These are phyloP conservation scores for Penicillium occitanis DNA, from an alignment of 2,329 filamentous ascomycete species.

Conservation along the genomic window DNA sequence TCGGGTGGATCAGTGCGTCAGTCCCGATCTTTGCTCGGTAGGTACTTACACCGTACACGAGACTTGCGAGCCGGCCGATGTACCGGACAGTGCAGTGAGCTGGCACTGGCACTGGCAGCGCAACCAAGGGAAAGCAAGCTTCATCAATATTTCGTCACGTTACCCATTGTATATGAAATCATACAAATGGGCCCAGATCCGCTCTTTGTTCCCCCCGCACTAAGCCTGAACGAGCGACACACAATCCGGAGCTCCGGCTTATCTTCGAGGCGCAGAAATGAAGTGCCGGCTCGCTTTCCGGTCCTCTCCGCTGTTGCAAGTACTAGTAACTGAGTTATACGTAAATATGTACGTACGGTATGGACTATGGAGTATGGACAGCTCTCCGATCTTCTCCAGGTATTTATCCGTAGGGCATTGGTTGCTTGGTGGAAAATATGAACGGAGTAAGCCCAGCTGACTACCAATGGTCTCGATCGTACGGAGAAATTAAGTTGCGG, in stretches of 20 bases:
- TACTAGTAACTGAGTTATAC: not conserved
- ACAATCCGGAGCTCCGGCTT: constrained; percentile 22
- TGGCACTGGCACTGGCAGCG: too few relatives aligned
- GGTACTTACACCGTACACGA: not conserved
- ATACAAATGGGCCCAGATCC: constrained; percentile 4
- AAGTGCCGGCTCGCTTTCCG: constrained; percentile 24
- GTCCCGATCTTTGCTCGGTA: constrained; percentile 2
- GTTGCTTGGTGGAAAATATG: constrained; percentile 2
- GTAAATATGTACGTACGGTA: not conserved
- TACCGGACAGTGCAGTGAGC: not conserved
- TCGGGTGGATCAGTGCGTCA: constrained; percentile 3
- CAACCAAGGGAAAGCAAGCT: not conserved
- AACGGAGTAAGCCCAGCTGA: not conserved
- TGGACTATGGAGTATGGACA: not conserved
- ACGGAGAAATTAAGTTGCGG: constrained; percentile 6
- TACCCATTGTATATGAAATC: constrained; percentile 23
- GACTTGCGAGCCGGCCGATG: not conserved
- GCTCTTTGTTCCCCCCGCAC: constrained; percentile 23
- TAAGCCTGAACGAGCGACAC: constrained; percentile 23
- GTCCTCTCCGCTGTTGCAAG: constrained; percentile 24
- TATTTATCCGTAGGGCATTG: not conserved
- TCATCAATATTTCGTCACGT: constrained; percentile 18
- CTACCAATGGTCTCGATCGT: not conserved
- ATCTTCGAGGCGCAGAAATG: constrained; percentile 22
- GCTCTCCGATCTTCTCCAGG: constrained; percentile 7